Base-by-base conservation (phyloP, 2,329 filamentous ascomycete genomes). In the Talaromyces albobiverticillius region DNA sequence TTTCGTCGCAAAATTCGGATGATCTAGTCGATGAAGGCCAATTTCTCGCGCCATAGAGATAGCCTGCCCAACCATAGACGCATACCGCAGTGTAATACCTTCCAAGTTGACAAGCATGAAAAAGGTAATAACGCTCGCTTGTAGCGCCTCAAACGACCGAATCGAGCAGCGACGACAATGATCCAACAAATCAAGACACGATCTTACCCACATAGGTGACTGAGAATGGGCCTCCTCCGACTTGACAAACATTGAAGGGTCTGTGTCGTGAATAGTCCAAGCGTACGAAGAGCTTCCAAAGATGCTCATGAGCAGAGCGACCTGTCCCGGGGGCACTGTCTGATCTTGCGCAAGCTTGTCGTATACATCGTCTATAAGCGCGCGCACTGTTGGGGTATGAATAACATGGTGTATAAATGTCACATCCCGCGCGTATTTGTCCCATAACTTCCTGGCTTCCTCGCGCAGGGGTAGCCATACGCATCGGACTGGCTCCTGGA, bases 361-460 rank as follows among this genome's bases (percentile, higher is more conserved):
- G 51, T 73, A 73, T 4, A 67, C 52, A 1, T 65, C 57, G 20
- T 69, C 62, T 5, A 72, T 41, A 13, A 65, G 25, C 6, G 52
- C 23, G 14, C 59, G 59, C 6, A 71, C 51, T 0, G 66, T 66
- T 2, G 67, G 70, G 5, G 32, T 47, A 45, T 72, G 69, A 1
- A 69, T 54, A 20, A 74, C 61, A 53, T 73, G 71, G 31, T 72
- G 66, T 25, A 71, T 57, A 46, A 64, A 67, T 8, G 64, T 67
- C 22, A 72, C 57, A 13, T 71, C 61, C 11, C 50, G 36, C 7
- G 70, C 47, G 38, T 68, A 73, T 55, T 67, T 68, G 7, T 72
- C 58, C 3, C 71, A 43, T 1, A 74, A 59, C 8, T 60, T 46
- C 29, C 57, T 64, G 3, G 70, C 61, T 60, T 74, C 71, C 8